phyloP scores from a whole-genome alignment of 495 filamentous ascomycete species.

The Talaromyces proteolyticus region DNA sequence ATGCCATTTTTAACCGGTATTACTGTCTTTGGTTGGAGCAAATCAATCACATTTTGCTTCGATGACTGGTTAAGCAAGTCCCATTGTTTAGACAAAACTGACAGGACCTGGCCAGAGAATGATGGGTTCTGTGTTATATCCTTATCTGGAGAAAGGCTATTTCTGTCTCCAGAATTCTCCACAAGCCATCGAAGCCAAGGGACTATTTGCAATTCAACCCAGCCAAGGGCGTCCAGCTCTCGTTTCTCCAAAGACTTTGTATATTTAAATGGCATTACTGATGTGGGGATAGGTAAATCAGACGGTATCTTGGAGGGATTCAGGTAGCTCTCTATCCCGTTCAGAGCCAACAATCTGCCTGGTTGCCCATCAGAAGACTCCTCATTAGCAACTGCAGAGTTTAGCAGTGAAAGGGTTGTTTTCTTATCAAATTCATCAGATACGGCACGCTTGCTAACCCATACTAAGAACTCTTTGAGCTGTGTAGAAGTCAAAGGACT shows the following conservation, averaged over 20 bases:
- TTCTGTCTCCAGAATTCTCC: conserved; percentile 47
- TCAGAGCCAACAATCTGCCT: conserved; percentile 67
- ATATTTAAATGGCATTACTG: conserved; percentile 75
- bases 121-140: conserved; percentile 63
- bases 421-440: conserved; percentile 59
- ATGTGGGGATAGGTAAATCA: conserved; percentile 76
- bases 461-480: conserved; percentile 73
- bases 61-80: conserved; percentile 60
- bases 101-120: conserved; percentile 74
- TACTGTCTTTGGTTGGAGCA: conserved; percentile 61
- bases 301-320: conserved; percentile 69
- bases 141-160: conserved; percentile 38
- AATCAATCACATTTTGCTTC: conserved; percentile 55
- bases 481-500: conserved; percentile 72
- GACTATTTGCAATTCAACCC: conserved; percentile 73
- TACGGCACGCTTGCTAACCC: conserved; percentile 64
- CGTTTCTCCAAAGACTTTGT: conserved; percentile 54
- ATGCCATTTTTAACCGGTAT: conserved; percentile 92
- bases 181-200: conserved; percentile 80
- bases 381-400: conserved; percentile 74
- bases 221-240: conserved; percentile 73
- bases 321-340: conserved; percentile 67
- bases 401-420: conserved; percentile 60
- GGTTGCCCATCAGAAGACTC: conserved; percentile 51
- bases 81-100: conserved; percentile 82